Base-by-base conservation (phyloP, 768 basidiomycete species). In the Trametes cingulata region DNA sequence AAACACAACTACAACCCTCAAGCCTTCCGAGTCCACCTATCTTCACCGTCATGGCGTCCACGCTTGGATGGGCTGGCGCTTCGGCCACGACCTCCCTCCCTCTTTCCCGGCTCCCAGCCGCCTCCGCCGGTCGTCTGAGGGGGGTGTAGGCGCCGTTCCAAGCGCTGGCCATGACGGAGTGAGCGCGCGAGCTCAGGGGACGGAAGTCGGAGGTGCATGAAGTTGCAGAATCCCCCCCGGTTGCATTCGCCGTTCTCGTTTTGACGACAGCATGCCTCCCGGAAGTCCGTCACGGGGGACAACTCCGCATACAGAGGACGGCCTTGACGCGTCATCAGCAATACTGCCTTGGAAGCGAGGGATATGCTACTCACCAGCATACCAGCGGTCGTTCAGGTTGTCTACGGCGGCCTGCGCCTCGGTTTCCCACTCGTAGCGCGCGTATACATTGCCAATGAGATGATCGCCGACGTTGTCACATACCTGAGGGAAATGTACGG, bases 401-500 rank as follows among this genome's bases (percentile, higher is more conserved):
- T 96, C 93, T 6, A 98, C 93, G 2, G 96, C 96, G 29, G 87
- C 79, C 69, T 94, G 90, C 9, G 96, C 96, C 72, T 99, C 96
- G 0, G 95, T 95, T 75, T 99, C 96, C 95, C 94, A 97, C 70
- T 99, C 96, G 70, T 92, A 99, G 22, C 96, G 86, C 4, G 95
- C 96, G 71, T 99, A 99, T 2, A 99, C 96, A 68, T 98, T 97
- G 22, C 95, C 95, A 68, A 96, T 93, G 24, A 98, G 80, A 71
- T 99, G 96, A 71, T 98, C 97, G n/a, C 97, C 97, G 35, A 99
- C 95, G 70, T 99, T 99, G 77, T 99, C 96, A 71, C 96, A 99
- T 13, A 99, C 90, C 90, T 91, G 45, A 20, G 20, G 15, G 0
- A 25, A 5, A 17, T 39, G 13, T 54, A 27, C 25, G 41, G 20